Evolutionary conservation across 2,329 filamentous ascomycete species (phyloP).

Genomic region (Zymoseptoria ardabiliae): DNA sequence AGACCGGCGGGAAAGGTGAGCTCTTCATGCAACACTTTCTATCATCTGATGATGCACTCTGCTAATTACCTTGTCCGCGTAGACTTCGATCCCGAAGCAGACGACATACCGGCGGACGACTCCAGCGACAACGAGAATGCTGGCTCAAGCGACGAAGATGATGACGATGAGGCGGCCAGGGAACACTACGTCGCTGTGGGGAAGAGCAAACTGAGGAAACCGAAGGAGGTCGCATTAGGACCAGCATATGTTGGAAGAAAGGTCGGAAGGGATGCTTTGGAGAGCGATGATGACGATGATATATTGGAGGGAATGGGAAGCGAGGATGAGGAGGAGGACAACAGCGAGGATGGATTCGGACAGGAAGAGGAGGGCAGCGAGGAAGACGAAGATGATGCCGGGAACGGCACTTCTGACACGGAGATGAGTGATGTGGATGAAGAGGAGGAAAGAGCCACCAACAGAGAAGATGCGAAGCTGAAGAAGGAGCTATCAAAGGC

Average conservation of each 20-base stretch:
- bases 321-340: conserved; percentile 20
- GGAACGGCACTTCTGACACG: conserved; percentile 23
- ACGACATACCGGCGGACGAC: conserved; percentile 36
- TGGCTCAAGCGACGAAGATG: conserved; percentile 39
- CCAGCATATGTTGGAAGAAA: conserved; percentile 72
- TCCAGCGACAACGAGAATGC: conserved; percentile 48
- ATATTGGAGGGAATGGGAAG: conserved; percentile 9
- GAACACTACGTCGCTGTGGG: conserved; percentile 82
- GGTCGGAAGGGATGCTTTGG: conserved; percentile 62
- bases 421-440: conserved; percentile 31
- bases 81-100: conserved; percentile 78
- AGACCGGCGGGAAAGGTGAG: conserved; percentile 25
- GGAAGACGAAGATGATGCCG: conserved; percentile 34
- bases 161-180: conserved; percentile 53
- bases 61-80: conserved; percentile 2
- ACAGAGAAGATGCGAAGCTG: conserved; percentile 49
- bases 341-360: conserved; percentile 35
- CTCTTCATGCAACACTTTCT: conserved; percentile 1
- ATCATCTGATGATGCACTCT: neutral
- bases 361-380: conserved; percentile 33
- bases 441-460: conserved; percentile 27
- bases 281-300: conserved; percentile 41
- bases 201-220: conserved; percentile 76
- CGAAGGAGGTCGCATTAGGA: conserved; percentile 61
- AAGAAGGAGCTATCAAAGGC: conserved; percentile 57